phyloP scores from a whole-genome alignment of 768 basidiomycete genomes.

The Russula olivacea region DNA sequence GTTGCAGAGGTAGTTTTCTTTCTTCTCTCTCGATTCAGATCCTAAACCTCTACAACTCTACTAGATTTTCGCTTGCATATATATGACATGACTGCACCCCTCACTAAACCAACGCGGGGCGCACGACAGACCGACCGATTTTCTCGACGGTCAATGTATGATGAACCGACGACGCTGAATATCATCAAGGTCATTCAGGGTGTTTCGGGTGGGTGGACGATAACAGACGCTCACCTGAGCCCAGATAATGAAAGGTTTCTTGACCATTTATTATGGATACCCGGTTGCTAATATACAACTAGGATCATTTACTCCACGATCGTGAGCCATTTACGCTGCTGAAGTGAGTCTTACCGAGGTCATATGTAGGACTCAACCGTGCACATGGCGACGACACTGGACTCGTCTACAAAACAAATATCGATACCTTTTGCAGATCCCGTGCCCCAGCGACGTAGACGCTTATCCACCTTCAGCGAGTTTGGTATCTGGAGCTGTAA shows the following conservation, averaged over 20 bases:
- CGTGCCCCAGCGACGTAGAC: constrained; percentile 24
- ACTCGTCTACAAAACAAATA: constrained; percentile 53
- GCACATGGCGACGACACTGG: constrained; percentile 68
- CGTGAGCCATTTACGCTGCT: constrained; percentile 36
- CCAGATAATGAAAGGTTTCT: constrained; percentile 77
- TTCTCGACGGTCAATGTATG: constrained; percentile 30
- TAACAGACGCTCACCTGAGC: constrained; percentile 90
- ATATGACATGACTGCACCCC: constrained; percentile 66
- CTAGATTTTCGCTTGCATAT: constrained; percentile 85
- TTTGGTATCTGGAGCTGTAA: constrained; percentile 90
- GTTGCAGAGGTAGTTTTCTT: constrained; percentile 57
- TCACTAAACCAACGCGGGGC: constrained; percentile 26
- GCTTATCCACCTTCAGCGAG: constrained; percentile 37
- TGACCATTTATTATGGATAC: not conserved
- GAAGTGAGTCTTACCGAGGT: constrained; percentile 9
- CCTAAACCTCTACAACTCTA: not conserved
- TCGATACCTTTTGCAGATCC: constrained; percentile 47
- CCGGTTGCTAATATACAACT: constrained; percentile 12
- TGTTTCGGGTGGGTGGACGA: constrained; percentile 78
- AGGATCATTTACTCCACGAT: constrained; percentile 95
- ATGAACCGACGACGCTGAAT: constrained; percentile 46
- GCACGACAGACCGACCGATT: constrained; percentile 15
- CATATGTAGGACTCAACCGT: constrained; percentile 55
- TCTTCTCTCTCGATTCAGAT: not conserved
- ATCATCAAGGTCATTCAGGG: constrained; percentile 67